Base-by-base conservation (phyloP, 2,329 filamentous ascomycete genomes). In the Colletotrichum gigasporum region DNA sequence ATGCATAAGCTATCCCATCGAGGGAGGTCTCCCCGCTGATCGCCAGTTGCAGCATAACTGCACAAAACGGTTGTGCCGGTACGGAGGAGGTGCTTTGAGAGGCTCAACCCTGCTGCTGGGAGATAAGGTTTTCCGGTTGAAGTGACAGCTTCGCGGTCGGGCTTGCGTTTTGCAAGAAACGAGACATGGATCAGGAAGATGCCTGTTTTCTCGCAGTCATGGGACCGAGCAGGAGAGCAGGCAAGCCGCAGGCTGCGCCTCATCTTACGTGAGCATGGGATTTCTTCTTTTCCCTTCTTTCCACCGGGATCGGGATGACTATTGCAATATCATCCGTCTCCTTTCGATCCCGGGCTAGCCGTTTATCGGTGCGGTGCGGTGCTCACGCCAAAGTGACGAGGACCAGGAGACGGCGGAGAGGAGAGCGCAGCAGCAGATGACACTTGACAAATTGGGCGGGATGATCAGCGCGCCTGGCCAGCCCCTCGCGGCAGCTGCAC, bases 81-180 rank as follows among this genome's bases (percentile, higher is more conserved):
- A 47, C 35, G 24, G 44, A 42, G n/a, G n/a, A n/a, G n/a, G n/a
- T n/a, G n/a, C n/a, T 28, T 51, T 28, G 5, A 55, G 26, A 48
- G 48, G 20, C 44, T 5, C 11, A 26, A 41, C 51, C 62, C 56
- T 65, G 62, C 62, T 32, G 34, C 34, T n/a, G 48, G 56, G 26
- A 61, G 56, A 65, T 62, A 62, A 65, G 62, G 62, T 65, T 65
- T 65, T 20, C 56, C 50, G n/a, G 28, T 26, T 50, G 41, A 55
- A 16, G 62, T 54, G 56, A 55, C 62, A 61, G 57, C 56, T 64
- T 64, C 48, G 41, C 28, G 12, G 56, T 48, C 34, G 48, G 37
- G 41, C 34, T 61, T 30, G 48, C 48, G 35, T 34, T 57, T 37
- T 26, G 28, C 22, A 24, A 39, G 56, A 64, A 45, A 55, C 56